Evolutionary conservation across 176 grass and related monocot genomes (phyloP).

Genomic region (Carex myosuroides): DNA sequence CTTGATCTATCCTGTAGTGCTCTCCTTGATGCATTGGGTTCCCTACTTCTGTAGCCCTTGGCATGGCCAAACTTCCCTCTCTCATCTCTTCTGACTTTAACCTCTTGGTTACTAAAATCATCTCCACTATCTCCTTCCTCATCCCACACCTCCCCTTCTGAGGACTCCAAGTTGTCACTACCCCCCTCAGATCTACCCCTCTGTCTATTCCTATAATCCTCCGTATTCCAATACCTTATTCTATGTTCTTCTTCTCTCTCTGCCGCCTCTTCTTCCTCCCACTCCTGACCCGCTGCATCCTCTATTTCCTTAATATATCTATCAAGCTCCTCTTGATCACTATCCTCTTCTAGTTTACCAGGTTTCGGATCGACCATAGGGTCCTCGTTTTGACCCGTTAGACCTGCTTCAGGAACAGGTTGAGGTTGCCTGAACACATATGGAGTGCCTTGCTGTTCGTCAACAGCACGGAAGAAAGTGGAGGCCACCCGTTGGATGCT

Average conservation of each 20-base stretch:
- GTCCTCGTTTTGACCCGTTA: conserved; percentile 31
- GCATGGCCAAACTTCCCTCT: conserved; percentile 15
- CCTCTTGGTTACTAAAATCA: conserved; percentile 19
- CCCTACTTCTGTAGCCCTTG: neutral
- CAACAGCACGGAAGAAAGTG: conserved; percentile 87
- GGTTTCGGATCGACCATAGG: neutral
- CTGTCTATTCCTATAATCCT: conserved; percentile 29
- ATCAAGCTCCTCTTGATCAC: conserved; percentile 95
- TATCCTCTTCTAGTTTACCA: conserved; percentile 63
- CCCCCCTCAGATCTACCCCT: conserved; percentile 25
- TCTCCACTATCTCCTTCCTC: conserved; percentile 25
- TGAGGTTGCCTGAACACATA: conserved; percentile 60
- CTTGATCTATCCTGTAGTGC: neutral
- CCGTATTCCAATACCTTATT: conserved; percentile 66
- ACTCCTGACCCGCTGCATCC: conserved; percentile 76
- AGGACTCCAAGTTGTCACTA: conserved; percentile 36
- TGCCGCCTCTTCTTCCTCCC: conserved; percentile 81
- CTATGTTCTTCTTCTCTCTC: conserved; percentile 63
- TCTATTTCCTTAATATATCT: conserved; percentile 89
- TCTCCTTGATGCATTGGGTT: conserved; percentile 6
- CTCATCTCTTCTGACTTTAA: conserved; percentile 25
- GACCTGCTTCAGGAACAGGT: conserved; percentile 26
- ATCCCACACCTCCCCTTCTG: conserved; percentile 50
- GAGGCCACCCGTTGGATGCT: conserved; percentile 93
- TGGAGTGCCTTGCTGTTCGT: conserved; percentile 91